phyloP scores from a whole-genome alignment of 2,329 filamentous ascomycete species.

The Camillea tinctor region DNA sequence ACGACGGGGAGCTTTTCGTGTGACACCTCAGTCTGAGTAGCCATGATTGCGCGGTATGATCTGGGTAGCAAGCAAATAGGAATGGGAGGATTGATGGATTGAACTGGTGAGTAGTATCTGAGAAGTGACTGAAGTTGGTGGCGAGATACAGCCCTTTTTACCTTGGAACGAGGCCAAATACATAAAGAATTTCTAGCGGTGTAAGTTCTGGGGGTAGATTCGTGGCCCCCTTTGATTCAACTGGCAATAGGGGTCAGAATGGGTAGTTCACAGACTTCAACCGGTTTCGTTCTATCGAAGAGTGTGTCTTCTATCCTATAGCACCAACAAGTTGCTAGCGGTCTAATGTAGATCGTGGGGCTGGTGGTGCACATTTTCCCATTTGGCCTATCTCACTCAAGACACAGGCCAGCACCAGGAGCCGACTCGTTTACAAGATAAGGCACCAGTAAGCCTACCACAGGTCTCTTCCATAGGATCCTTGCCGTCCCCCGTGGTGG shows the following conservation, averaged over 20 bases:
- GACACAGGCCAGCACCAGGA: background rate
- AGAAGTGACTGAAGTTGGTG: background rate
- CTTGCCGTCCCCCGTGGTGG: background rate
- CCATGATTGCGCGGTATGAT: background rate
- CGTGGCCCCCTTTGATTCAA: background rate
- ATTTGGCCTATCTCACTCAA: background rate
- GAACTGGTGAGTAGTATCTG: background rate
- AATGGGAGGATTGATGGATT: background rate
- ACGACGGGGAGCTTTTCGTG: slow-evolving; percentile 22
- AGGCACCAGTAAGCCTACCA: background rate
- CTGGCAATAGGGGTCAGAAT: background rate
- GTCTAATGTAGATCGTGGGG: background rate
- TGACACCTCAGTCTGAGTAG: background rate
- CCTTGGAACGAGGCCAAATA: background rate
- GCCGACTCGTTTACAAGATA: background rate
- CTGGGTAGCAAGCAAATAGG: background rate
- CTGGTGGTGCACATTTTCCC: too few species aligned
- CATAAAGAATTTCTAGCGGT: background rate
- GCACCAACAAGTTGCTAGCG: background rate
- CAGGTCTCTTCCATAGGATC: background rate
- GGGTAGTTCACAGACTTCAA: background rate
- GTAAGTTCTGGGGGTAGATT: background rate
- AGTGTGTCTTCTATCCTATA: background rate
- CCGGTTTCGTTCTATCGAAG: background rate
- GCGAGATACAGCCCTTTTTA: background rate